These are phyloP conservation scores for Tephrocybe sp. DNA, from an alignment of 768 basidiomycete species.

Conservation along the genomic window DNA sequence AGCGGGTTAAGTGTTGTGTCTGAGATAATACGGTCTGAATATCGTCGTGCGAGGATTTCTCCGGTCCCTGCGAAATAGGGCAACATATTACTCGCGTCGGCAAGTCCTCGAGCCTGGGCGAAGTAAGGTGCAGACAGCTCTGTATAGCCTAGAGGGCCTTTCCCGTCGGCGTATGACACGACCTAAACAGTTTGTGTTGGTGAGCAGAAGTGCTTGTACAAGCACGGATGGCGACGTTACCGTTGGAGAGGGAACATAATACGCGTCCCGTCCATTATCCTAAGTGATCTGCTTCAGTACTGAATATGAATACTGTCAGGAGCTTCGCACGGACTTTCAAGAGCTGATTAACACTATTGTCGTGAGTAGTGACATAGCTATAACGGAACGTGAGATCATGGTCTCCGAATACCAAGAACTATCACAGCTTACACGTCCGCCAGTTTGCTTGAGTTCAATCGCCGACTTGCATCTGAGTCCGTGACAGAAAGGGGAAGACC, in stretches of 20 bases:
- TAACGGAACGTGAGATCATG: too few relatives aligned
- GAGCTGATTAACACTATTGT: constrained; percentile 38
- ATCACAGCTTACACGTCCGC: constrained; percentile 25
- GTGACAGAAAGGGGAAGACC: constrained; percentile 17
- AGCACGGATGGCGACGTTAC: constrained; percentile 21
- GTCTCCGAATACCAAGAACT: too few relatives aligned
- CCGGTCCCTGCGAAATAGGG: constrained; percentile 42
- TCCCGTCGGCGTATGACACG: constrained; percentile 36
- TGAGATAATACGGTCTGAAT: constrained; percentile 29
- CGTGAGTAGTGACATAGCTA: constrained; percentile 32
- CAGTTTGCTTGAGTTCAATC: constrained; percentile 29
- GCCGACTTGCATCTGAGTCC: constrained; percentile 19
- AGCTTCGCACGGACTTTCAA: constrained; percentile 24
- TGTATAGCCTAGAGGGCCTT: constrained; percentile 38
- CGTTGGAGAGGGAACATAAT: constrained; percentile 41
- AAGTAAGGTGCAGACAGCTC: constrained; percentile 32
- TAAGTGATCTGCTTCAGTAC: neutral
- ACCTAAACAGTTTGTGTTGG: constrained; percentile 21
- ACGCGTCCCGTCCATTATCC: constrained; percentile 39
- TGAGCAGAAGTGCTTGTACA: neutral
- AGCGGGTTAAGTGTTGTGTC: constrained; percentile 23
- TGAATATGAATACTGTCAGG: neutral
- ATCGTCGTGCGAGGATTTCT: constrained; percentile 33
- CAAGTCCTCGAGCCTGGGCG: constrained; percentile 32
- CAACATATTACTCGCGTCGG: constrained; percentile 40